These are phyloP conservation scores for Bruguiera parviflora DNA, from an alignment of 345 rosid species.

Conservation along the genomic window DNA sequence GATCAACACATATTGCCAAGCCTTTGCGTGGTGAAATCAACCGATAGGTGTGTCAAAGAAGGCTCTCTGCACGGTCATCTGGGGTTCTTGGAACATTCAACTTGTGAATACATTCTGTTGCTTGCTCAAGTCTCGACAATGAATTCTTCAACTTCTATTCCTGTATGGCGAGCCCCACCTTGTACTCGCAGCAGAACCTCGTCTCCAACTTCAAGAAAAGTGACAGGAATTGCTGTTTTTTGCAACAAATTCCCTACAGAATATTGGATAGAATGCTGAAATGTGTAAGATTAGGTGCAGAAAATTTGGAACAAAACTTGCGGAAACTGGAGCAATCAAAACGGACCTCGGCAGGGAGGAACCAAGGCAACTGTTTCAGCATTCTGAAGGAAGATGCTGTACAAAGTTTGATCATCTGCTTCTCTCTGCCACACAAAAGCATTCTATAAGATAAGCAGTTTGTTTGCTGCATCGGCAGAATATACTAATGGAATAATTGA, in stretches of 20 bases:
- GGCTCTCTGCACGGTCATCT: too few species aligned
- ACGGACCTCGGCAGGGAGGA: slow-evolving; percentile 50
- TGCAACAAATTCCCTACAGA: slow-evolving; percentile 39
- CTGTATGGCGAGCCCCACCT: slow-evolving; percentile 84
- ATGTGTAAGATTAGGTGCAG: not conserved
- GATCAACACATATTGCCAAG: too few species aligned
- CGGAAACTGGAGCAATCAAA: slow-evolving; percentile 4
- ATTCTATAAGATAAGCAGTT: not conserved
- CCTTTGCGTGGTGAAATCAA: too few species aligned
- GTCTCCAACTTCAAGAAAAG: slow-evolving; percentile 65
- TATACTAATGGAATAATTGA: not conserved
- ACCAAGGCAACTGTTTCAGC: slow-evolving; percentile 80
- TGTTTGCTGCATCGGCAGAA: not conserved
- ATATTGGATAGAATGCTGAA: not conserved
- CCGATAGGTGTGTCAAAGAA: too few species aligned
- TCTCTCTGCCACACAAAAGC: slow-evolving; percentile 37
- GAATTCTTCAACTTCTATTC: slow-evolving; percentile 82
- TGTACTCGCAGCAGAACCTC: slow-evolving; percentile 55
- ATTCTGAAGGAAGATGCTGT: slow-evolving; percentile 68
- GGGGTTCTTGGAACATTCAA: too few species aligned
- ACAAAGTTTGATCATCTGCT: slow-evolving; percentile 32
- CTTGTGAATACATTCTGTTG: not conserved
- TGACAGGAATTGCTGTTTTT: slow-evolving; percentile 53
- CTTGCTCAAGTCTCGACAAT: slow-evolving; percentile 59
- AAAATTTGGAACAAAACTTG: slow-evolving; percentile 1